Evolutionary conservation across 208 protist genomes (phyloP).

Genomic region (Ichthyophonus hoferi): DNA sequence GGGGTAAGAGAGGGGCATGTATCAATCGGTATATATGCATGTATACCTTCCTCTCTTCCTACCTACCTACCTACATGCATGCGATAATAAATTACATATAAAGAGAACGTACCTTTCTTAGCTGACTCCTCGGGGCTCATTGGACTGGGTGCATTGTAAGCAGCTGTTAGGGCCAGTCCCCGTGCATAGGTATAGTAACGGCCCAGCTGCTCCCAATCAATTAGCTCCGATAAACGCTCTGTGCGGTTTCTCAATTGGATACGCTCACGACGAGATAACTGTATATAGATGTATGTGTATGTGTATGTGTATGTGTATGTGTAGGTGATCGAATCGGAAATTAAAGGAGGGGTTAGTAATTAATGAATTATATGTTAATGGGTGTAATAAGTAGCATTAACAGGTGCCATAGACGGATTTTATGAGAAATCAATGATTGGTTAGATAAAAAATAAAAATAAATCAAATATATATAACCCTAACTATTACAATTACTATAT

Average conservation of each 20-base stretch:
- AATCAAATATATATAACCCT: no score
- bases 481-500: no score
- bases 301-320: neutral
- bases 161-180: neutral
- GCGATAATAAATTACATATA: no score
- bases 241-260: conserved; percentile 62
- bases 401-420: no score
- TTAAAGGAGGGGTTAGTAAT: no score
- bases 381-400: no score
- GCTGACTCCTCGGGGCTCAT: neutral
- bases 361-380: no score
- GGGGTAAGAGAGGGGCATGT: neutral
- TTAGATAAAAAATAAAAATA: no score
- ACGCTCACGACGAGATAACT: conserved; percentile 35
- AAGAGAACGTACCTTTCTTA: no score
- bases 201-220: conserved; percentile 42
- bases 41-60: neutral
- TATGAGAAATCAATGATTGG: no score
- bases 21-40: neutral
- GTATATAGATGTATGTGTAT: neutral
- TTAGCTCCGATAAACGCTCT: conserved; percentile 50
- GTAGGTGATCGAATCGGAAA: neutral
- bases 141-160: neutral
- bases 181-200: conserved; percentile 37
- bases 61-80: no score